Conservation (phyloP, 2,329 filamentous ascomycete species). For the Biscogniauxia marginata region DNA sequence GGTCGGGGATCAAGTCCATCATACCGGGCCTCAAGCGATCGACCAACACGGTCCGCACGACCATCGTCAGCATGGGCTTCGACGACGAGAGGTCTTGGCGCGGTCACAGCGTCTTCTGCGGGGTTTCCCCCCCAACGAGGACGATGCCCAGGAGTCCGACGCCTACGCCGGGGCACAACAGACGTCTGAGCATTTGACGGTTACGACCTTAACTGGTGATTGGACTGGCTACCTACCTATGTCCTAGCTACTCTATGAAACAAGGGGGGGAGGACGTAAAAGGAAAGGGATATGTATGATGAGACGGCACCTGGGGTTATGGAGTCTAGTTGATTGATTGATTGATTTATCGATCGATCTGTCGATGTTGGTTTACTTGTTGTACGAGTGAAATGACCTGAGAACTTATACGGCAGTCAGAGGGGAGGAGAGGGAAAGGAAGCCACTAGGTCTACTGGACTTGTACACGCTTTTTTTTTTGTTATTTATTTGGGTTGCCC, state of each 20-base stretch:
- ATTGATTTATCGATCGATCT: not conserved
- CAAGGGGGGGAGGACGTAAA: not conserved
- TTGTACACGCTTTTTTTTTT: not conserved
- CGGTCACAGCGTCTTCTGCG: slow-evolving; percentile 7
- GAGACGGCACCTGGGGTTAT: not conserved
- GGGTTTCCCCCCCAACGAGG: slow-evolving; percentile 1
- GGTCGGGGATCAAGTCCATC: slow-evolving; percentile 15
- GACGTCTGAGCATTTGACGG: slow-evolving; percentile 14
- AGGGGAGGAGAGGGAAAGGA: not conserved
- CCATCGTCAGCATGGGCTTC: slow-evolving; percentile 12
- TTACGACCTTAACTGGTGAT: no score
- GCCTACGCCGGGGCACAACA: slow-evolving; percentile 17
- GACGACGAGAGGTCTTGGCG: slow-evolving; percentile 3
- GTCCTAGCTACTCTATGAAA: not conserved
- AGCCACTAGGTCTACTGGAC: not conserved
- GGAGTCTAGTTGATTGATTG: not conserved
- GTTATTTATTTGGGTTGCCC: not conserved
- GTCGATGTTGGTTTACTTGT: not conserved
- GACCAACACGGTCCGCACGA: slow-evolving; percentile 11
- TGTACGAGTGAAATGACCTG: not conserved
- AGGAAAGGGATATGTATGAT: not conserved
- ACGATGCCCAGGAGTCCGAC: slow-evolving; percentile 16
- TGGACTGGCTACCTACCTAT: not conserved
- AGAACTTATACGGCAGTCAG: not conserved
- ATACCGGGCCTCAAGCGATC: slow-evolving; percentile 17